Base-by-base conservation (phyloP, 2,329 filamentous ascomycete genomes). In the Cladophialophora immunda region DNA sequence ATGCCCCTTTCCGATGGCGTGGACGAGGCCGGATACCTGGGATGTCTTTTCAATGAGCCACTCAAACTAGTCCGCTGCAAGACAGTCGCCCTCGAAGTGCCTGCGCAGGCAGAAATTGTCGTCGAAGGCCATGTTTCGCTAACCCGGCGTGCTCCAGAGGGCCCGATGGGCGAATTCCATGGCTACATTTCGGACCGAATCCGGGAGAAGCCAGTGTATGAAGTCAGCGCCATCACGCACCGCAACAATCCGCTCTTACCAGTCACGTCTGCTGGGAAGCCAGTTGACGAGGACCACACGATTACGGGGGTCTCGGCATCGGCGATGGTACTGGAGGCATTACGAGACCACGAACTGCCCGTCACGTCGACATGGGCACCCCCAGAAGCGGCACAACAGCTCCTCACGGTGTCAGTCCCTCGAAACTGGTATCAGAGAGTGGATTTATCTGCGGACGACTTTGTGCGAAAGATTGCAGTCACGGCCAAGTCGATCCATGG, bases 281-380 rank as follows among this genome's bases (percentile, higher is more conserved):
- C 29, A n/a, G 29, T 36, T 8, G 54, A 57, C 19, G 54, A 57
- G 36, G 36, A 30, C 36, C 54, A 57, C 54, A 57, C 54, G 11
- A 36, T 57, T 9, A 34, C 29, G 29, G 54, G 29, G 15, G 19
- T 38, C 17, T 32, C 54, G 15, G 36, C 47, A 36, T 47, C 27
- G 17, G 57, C 57, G 25, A 38, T 47, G 47, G 36, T 38, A 11
- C 15, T 38, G 36, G 36, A 38, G 36, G 15, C 36, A 4, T 9
- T 38, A 4, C 11, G 36, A 38, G 36, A 38, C 36, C 36, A 38
- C 15, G 4, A 11, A 15, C 15, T 38, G 36, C 36, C 36, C 4
- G 9, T 38, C 36, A 15, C 36, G 11, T 38, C 36, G 9, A 17
- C 36, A 4, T 38, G 5, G 36, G 36, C 36, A 15, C 36, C 36